Conservation (phyloP, 768 basidiomycete species). For the Leccinum fibrillosum region DNA sequence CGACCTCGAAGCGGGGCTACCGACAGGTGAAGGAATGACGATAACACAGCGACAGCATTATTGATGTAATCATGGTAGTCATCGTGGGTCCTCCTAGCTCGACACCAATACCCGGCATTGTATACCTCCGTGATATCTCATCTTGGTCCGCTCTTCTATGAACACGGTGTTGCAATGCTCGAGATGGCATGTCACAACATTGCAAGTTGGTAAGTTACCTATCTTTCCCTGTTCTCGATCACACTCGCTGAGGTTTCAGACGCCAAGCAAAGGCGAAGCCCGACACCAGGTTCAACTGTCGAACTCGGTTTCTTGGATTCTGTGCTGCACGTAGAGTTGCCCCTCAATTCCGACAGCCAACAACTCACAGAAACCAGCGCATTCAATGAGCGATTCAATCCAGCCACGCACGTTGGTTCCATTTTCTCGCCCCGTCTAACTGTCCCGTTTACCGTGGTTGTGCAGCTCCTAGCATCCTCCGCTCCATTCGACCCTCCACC, state of each 20-base stretch:
- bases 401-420: constrained; percentile 44
- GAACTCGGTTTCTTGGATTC: constrained; percentile 85
- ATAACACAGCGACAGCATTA: not conserved
- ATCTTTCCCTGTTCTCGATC: not conserved
- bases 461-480: constrained; percentile 68
- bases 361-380: constrained; percentile 59
- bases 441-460: not conserved
- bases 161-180: constrained; percentile 74
- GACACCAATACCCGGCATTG: constrained; percentile 77
- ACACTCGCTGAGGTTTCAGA: constrained; percentile 9
- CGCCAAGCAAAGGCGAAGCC: constrained; percentile 76
- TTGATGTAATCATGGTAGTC: constrained; percentile 12
- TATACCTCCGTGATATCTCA: constrained; percentile 66
- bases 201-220: constrained; percentile 65
- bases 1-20: constrained; percentile 71
- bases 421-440: not conserved
- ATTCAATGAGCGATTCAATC: constrained; percentile 52
- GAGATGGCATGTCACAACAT: constrained; percentile 87
- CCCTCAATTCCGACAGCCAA: constrained; percentile 64
- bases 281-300: constrained; percentile 52
- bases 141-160: constrained; percentile 72
- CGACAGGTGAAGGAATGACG: constrained; percentile 51
- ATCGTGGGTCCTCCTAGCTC: constrained; percentile 74
- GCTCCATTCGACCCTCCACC: constrained; percentile 58
- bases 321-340: constrained; percentile 70